Base-by-base conservation (phyloP, 2,329 filamentous ascomycete genomes). In the Fusarium coffeatum region DNA sequence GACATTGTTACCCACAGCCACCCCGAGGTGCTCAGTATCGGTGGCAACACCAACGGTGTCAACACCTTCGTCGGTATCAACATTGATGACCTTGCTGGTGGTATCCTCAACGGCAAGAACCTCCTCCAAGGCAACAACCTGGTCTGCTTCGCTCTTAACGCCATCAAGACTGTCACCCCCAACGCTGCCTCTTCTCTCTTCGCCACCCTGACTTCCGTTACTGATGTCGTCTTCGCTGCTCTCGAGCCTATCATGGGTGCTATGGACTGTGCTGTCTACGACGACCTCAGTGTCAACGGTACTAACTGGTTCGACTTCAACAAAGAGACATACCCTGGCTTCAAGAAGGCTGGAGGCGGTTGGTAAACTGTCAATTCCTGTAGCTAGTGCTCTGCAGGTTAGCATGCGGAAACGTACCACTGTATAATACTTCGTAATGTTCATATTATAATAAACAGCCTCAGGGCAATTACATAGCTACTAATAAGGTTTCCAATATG, bases 31-130 rank as follows among this genome's bases (percentile, higher is more conserved):
- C 4, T 9, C 25, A 81, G 79, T 63, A 80, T 88, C 18, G 86
- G 86, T 12, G 86, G 86, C 12, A 88, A 88, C 68, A 81, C 82
- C 8, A 84, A 85, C 20, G 79, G 78, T 5, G 80, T 84, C 23
- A 84, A 88, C 76, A 83, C 80, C 23, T 88, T 87, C 68, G 78
- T 81, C 7, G 84, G 84, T 8, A 71, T 88, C 55, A 76, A 83
- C 65, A 34, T 84, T 3, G 60, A 66, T 3, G 76, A 85, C 57
- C 34, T 86, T 16, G 83, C 83, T 7, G 79, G 81, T 22, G 83
- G 83, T 40, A 74, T 86, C 1, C 80, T 82, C 65, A 85, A 84
- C 67, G 66, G 76, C 8, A 62, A 75, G 18, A 81, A 76, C 15
- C 74, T 86, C 1, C 71, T 82, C 2, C 64, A 86, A 57, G 83